Conservation (phyloP, 129 eudicot genomes). For the sunflower (Helianthus annuus) region HanXRQr2.0-SUNRISE NC_035435.2:130877296-130877795, state of each 20-base stretch:
- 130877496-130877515: neutral
- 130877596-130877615: no score
- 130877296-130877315: neutral
- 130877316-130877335: neutral
- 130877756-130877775: conserved; percentile 10
- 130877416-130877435: conserved; percentile 8
- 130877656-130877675: neutral
- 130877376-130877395: neutral
- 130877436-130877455: neutral
- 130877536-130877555: neutral
- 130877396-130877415: conserved; percentile 4
- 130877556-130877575: neutral
- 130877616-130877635: neutral
- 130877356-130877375: neutral
- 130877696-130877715: conserved; percentile 8
- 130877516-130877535: conserved; percentile 12
- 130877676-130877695: neutral
- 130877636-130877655: neutral
- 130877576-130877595: neutral
- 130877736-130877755: neutral
- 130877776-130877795: neutral
- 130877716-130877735: neutral
- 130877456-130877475: neutral
- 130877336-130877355: neutral
- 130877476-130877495: conserved; percentile 10